Evolutionary conservation across 2,329 filamentous ascomycete genomes (phyloP).

Genomic region (Eutypella sp.): DNA sequence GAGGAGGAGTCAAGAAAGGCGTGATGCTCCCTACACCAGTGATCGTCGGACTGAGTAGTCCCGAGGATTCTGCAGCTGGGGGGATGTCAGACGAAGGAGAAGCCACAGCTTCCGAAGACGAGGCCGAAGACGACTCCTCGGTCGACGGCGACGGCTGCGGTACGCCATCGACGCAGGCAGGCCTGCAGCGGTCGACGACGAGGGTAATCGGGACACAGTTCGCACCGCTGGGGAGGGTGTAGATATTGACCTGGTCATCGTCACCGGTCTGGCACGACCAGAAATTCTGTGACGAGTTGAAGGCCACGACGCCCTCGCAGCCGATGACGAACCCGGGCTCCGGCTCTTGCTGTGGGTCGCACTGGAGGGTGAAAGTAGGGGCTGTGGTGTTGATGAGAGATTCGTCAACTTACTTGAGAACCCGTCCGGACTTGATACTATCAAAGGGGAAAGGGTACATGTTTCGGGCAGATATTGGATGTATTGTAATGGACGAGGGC

Average conservation of each 20-base stretch:
- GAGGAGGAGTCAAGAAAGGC: constrained; percentile 2
- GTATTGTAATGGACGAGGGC: too few relatives aligned
- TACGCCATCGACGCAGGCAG: constrained; percentile 8
- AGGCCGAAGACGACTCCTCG: constrained; percentile 1
- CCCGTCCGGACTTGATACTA: too few relatives aligned
- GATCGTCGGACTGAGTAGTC: too few relatives aligned
- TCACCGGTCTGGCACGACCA: constrained; percentile 57
- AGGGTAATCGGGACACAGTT: constrained; percentile 48
- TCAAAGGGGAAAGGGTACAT: too few relatives aligned
- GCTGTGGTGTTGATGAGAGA: too few relatives aligned
- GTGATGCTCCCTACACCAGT: neutral
- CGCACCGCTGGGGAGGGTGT: constrained; percentile 34
- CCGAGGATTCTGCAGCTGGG: too few relatives aligned
- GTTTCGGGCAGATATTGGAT: too few relatives aligned
- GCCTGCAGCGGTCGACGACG: constrained; percentile 33
- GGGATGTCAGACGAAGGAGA: neutral
- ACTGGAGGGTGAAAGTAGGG: constrained; percentile 56
- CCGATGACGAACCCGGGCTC: constrained; percentile 52
- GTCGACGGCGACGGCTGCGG: neutral
- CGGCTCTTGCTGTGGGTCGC: constrained; percentile 48
- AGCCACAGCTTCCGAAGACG: neutral
- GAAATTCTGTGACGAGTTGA: constrained; percentile 48
- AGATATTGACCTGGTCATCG: constrained; percentile 50
- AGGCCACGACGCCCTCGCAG: constrained; percentile 46
- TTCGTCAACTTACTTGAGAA: too few relatives aligned